Base-by-base conservation (phyloP, 2,329 filamentous ascomycete species). In the Colletotrichum spinosum region DNA sequence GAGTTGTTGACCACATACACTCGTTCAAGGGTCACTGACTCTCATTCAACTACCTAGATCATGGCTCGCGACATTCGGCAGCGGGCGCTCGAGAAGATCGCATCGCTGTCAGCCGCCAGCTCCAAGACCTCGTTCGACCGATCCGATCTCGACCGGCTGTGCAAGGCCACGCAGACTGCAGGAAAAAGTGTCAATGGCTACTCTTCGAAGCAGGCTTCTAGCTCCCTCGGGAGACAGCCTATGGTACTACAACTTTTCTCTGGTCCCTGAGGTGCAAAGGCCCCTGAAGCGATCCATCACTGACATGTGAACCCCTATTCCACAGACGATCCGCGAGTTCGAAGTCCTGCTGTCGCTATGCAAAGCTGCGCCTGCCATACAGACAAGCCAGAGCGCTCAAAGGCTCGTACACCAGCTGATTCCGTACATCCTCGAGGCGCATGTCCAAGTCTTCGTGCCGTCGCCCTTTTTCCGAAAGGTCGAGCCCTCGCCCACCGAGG, bases 291-390 rank as follows among this genome's bases (percentile, higher is more conserved):
- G 44, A 65, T 8, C 35, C 46, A 11, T 49, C 34, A 37, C 49
- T 53, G 38, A 59, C 45, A 35, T 49, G 55, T 63, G 17, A 33
- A 38, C 34, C 49, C 51, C 25, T 51, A 54, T 50, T 46, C 63
- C 56, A 25, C 75, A 97, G 93, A 92, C 90, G 57, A 88, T 94
- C 58, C 90, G 92, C 72, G 97, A 99, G 82, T 90, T 97, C 70
- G 95, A 99, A 77, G 92, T 97, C 57, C 85, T 99, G 34, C 81
- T 98, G 34, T 93, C 96, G 48, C 84, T 99, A 34, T 98, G 95
- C 83, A 95, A 94, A 79, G 93, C 95, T 57, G 93, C 94, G 4
- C 91, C 93, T 4, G 86, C 88, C 33, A 84, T 98, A 34, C 85
- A 89, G 56, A 89, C 88, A 50, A 78, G 82, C 46, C 88, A 92